Percentiles rank a stretch among this genome's conserved stretches.
phyloP scores from a whole-genome alignment of 23 red algal genomes.

The Gracilaria gracilis region DNA sequence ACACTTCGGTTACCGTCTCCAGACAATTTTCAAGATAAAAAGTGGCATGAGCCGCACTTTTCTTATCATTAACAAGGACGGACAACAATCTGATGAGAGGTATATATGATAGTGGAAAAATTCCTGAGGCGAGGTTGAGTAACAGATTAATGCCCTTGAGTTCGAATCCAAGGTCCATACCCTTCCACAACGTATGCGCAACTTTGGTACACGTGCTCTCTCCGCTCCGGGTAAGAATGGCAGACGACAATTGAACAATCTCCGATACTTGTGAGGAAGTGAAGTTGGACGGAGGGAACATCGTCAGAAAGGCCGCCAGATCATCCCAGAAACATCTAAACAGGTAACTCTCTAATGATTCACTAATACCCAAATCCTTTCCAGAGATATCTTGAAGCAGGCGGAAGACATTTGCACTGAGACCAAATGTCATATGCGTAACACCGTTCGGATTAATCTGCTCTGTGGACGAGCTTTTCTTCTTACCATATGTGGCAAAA shows the following conservation, averaged over 20 bases:
- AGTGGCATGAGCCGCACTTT: slow-evolving; percentile 38
- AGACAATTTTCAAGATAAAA: slow-evolving; percentile 43
- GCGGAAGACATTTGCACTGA: slow-evolving; percentile 38
- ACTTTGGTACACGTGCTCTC: slow-evolving; percentile 1
- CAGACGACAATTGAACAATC: slow-evolving; percentile 34
- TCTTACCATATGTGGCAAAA: background rate
- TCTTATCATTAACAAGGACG: slow-evolving; percentile 23
- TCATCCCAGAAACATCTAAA: slow-evolving; percentile 58
- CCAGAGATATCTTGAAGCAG: slow-evolving; percentile 33
- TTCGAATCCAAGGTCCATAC: background rate
- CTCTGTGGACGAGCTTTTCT: background rate
- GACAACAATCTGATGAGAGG: slow-evolving; percentile 50
- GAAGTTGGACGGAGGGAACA: slow-evolving; percentile 50
- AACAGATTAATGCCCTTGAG: slow-evolving; percentile 22
- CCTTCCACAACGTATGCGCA: slow-evolving; percentile 40
- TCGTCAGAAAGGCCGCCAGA: slow-evolving; percentile 47
- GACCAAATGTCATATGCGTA: slow-evolving; percentile 29
- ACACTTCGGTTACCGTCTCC: slow-evolving; percentile 36
- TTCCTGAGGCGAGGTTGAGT: slow-evolving; percentile 39
- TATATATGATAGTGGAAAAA: slow-evolving; percentile 50
- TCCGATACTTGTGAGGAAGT: slow-evolving; percentile 30
- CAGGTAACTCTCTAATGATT: slow-evolving; percentile 29
- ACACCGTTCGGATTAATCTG: background rate
- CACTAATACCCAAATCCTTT: slow-evolving; percentile 1
- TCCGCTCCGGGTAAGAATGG: slow-evolving; percentile 9